These are phyloP conservation scores for Citrus unshiu DNA, from an alignment of 345 rosid genomes.

Conservation along the genomic window DNA sequence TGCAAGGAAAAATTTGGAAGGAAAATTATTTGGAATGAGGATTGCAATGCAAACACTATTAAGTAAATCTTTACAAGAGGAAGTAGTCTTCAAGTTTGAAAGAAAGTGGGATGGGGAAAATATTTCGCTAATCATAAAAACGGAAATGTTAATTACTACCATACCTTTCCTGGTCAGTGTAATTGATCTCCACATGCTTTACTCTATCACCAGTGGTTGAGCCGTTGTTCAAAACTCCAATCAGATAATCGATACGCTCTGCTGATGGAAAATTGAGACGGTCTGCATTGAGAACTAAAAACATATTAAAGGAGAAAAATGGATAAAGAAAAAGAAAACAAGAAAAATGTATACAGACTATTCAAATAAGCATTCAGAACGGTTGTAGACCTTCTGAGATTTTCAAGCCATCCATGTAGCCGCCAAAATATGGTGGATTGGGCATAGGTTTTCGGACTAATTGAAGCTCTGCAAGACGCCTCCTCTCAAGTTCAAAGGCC, in stretches of 20 bases:
- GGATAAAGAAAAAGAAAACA: neutral
- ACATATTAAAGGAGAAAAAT: neutral
- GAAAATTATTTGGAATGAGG: neutral
- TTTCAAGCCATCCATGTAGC: constrained; percentile 33
- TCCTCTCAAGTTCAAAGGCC: constrained; percentile 35
- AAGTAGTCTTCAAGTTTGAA: neutral
- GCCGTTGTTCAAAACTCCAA: constrained; percentile 32
- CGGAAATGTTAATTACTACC: neutral
- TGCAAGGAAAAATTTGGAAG: neutral
- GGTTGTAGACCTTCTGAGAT: constrained; percentile 32
- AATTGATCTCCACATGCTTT: constrained; percentile 23
- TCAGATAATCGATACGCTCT: constrained; percentile 31
- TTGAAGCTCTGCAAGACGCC: constrained; percentile 35
- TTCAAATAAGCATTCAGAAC: neutral
- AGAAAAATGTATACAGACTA: neutral
- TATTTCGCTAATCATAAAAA: neutral
- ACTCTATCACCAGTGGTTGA: constrained; percentile 20
- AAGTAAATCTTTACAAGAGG: neutral
- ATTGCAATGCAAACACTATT: neutral
- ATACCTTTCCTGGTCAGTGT: constrained; percentile 44
- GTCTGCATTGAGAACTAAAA: constrained; percentile 16
- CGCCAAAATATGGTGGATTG: constrained; percentile 24
- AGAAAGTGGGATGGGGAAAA: no score
- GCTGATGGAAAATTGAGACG: constrained; percentile 29
- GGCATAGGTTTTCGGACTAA: constrained; percentile 26